These are phyloP conservation scores for Liriodendron chinense DNA, from an alignment of 164 flowering plant species.

Conservation along the genomic window DNA sequence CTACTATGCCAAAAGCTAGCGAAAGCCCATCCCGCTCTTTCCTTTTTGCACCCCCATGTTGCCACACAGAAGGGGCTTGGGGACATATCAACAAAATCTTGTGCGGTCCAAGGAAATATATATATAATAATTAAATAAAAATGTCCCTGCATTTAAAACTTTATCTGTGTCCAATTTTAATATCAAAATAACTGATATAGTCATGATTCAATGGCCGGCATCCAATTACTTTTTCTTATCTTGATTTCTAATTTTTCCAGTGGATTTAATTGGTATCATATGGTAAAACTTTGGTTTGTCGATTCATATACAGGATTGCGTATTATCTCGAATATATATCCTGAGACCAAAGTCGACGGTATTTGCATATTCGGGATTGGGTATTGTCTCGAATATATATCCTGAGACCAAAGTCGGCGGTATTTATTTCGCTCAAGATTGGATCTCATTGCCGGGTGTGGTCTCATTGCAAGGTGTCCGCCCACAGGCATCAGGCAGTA, in stretches of 20 bases:
- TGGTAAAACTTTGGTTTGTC: neutral
- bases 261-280: neutral
- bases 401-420: neutral
- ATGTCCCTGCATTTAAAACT: neutral
- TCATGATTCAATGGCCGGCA: neutral
- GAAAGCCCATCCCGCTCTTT: no score
- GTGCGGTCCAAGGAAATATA: neutral
- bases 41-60: no score
- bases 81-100: neutral
- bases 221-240: neutral
- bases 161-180: neutral
- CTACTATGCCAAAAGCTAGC: no score
- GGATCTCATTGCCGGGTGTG: no score
- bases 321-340: neutral
- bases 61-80: no score
- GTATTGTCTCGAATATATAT: neutral
- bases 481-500: no score
- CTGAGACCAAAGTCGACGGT: neutral
- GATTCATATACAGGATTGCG: neutral
- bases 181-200: neutral
- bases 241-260: neutral
- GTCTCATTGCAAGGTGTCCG: no score
- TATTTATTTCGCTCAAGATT: no score
- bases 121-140: neutral
- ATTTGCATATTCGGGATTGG: no score